Conservation (phyloP, 2,329 filamentous ascomycete genomes). For the Alternaria brassicicola region DNA sequence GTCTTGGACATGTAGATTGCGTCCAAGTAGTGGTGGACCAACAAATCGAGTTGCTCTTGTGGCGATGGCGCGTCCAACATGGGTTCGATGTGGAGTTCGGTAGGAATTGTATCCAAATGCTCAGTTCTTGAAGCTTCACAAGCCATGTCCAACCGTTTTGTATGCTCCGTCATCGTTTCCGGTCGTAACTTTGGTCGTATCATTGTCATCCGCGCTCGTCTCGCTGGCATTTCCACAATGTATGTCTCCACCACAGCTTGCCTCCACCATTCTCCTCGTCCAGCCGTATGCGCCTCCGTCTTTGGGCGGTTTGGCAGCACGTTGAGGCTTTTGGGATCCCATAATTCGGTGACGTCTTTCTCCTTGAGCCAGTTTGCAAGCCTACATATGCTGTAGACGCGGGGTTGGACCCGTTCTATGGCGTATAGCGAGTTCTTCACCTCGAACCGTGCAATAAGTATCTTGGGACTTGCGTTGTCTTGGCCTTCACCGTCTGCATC, state of each 20-base stretch:
- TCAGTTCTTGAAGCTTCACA: conserved; percentile 4
- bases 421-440: conserved; percentile 76
- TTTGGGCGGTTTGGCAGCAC: conserved; percentile 66
- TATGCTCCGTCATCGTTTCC: conserved; percentile 10
- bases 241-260: conserved; percentile 31
- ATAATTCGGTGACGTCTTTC: conserved; percentile 54
- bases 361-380: conserved; percentile 71
- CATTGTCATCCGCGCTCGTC: conserved; percentile 41
- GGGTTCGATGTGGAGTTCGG: conserved; percentile 12
- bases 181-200: conserved; percentile 24
- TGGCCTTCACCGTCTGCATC: conserved; percentile 12
- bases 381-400: conserved; percentile 71
- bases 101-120: background rate
- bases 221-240: conserved; percentile 21
- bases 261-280: conserved; percentile 41
- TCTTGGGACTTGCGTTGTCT: conserved; percentile 16
- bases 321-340: conserved; percentile 36
- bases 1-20: conserved; percentile 63
- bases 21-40: conserved; percentile 50
- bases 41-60: conserved; percentile 59
- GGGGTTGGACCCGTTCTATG: conserved; percentile 69
- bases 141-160: background rate
- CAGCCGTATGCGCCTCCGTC: background rate
- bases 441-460: conserved; percentile 46
- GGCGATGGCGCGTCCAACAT: conserved; percentile 22